These are phyloP conservation scores for Trichoderma asperellum DNA, from an alignment of 2,329 filamentous ascomycete genomes.

Conservation along the genomic window DNA sequence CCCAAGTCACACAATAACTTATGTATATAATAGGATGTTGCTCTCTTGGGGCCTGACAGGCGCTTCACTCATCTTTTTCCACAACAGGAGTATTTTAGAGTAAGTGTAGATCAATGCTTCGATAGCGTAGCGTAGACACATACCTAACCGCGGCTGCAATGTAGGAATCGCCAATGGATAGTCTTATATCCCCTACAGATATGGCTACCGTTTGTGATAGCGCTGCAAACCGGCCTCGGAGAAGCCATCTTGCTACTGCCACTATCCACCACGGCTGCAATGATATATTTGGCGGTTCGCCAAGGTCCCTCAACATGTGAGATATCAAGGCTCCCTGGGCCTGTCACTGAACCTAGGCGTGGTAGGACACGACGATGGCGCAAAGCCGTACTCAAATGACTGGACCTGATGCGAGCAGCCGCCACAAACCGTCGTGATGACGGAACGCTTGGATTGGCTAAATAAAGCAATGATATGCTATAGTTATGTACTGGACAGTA, in stretches of 20 bases:
- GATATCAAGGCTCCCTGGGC: neutral
- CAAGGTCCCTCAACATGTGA: neutral
- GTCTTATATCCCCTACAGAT: neutral
- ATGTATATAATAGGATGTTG: neutral
- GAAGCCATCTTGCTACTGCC: conserved; percentile 15
- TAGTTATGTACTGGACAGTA: too few relatives aligned
- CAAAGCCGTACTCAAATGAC: too few relatives aligned
- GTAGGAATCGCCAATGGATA: neutral
- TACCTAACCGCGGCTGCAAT: neutral
- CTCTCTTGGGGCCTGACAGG: conserved; percentile 15
- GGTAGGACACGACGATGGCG: neutral
- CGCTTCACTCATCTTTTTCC: neutral
- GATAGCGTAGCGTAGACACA: neutral
- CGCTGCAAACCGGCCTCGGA: neutral
- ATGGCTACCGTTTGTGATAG: neutral
- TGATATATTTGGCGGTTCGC: neutral
- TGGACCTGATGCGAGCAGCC: too few relatives aligned
- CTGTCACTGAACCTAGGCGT: neutral
- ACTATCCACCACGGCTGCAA: neutral
- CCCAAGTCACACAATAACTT: neutral
- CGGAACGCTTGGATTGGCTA: too few relatives aligned
- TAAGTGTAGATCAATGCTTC: neutral
- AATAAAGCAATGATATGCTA: too few relatives aligned
- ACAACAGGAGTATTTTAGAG: neutral
- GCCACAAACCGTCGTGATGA: too few relatives aligned